Evolutionary conservation across 2,329 filamentous ascomycete species (phyloP).

Genomic region (Rhexocercosporidium sp.): DNA sequence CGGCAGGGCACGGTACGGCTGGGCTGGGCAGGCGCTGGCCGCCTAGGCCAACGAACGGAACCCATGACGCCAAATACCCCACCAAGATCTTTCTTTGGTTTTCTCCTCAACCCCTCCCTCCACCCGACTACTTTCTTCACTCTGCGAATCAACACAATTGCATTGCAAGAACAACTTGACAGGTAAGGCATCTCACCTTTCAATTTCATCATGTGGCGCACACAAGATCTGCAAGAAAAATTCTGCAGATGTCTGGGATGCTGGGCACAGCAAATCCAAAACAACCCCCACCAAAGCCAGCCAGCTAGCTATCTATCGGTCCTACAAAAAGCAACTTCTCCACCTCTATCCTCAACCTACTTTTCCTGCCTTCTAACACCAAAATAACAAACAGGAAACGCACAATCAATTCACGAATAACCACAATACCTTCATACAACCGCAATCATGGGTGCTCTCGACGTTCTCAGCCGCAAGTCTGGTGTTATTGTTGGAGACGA

Average conservation of each 20-base stretch:
- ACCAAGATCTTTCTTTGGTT: neutral
- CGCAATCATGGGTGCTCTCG: constrained; percentile 51
- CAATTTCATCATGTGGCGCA: neutral
- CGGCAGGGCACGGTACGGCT: constrained; percentile 2
- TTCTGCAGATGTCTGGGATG: neutral
- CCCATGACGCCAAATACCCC: constrained; percentile 11
- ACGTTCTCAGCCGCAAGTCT: constrained; percentile 65
- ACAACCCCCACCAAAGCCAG: constrained; percentile 4
- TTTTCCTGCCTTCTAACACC: neutral
- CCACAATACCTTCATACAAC: constrained; percentile 15
- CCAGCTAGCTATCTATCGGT: constrained; percentile 7
- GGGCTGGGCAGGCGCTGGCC: neutral
- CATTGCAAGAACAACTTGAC: constrained; percentile 1
- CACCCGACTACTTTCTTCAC: neutral
- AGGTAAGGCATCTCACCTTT: constrained; percentile 1
- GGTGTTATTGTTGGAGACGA: constrained; percentile 73
- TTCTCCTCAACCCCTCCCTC: constrained; percentile 1
- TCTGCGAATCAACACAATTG: constrained; percentile 11
- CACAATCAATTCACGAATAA: constrained; percentile 1
- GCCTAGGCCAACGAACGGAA: neutral
- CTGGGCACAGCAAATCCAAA: constrained; percentile 3
- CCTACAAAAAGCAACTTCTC: constrained; percentile 17
- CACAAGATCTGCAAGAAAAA: neutral
- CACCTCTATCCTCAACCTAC: constrained; percentile 5
- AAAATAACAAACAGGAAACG: neutral